Evolutionary conservation across 306 rosid genomes (phyloP).

Genomic region (Pyrus betulifolia): DNA sequence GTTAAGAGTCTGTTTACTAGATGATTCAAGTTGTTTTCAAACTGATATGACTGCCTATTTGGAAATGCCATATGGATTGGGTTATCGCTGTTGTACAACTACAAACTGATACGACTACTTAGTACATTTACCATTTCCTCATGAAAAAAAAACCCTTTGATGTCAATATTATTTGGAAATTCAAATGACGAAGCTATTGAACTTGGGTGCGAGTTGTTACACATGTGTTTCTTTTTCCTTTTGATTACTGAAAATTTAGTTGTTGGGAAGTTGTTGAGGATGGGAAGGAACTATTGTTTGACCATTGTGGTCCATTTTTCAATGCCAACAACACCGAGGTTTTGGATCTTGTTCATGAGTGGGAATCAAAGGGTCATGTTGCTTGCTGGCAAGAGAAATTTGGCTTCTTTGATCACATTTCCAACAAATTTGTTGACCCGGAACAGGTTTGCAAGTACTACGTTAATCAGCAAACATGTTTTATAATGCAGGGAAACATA

Average conservation of each 20-base stretch:
- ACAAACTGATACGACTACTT: neutral
- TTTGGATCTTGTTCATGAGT: slow-evolving; percentile 46
- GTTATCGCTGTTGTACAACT: neutral
- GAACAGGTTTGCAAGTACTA: slow-evolving; percentile 49
- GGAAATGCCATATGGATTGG: neutral
- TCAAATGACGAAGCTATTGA: neutral
- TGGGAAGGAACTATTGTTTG: slow-evolving; percentile 75
- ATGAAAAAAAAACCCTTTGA: neutral
- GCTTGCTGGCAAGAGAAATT: slow-evolving; percentile 79
- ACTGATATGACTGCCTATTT: neutral
- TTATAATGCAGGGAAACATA: neutral
- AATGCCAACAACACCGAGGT: slow-evolving; percentile 52
- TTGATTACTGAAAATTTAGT: neutral
- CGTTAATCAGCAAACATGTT: neutral
- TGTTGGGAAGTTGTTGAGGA: slow-evolving; percentile 62
- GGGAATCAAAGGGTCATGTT: slow-evolving; percentile 68
- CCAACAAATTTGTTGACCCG: slow-evolving; percentile 39
- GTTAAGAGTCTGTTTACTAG: neutral
- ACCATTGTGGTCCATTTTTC: slow-evolving; percentile 88
- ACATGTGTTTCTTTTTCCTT: neutral
- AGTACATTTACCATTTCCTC: neutral
- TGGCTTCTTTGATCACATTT: slow-evolving; percentile 56
- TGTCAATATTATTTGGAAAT: neutral
- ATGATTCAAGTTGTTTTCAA: neutral
- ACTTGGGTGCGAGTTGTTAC: neutral